Evolutionary conservation across 2,329 filamentous ascomycete genomes (phyloP).

Genomic region (Fulvia fulva): DNA sequence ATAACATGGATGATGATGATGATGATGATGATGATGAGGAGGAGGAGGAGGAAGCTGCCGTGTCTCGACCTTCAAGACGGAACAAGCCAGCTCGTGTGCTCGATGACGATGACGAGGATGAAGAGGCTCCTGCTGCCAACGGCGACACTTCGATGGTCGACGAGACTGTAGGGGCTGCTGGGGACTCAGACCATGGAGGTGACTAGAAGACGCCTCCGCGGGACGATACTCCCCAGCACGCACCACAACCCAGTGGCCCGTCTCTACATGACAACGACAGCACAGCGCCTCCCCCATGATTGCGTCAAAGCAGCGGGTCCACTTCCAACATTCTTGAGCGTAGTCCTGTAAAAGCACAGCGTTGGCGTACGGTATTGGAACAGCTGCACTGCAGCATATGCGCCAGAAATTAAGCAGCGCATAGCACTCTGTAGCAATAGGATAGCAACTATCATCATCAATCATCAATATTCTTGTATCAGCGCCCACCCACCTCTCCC

Average conservation of each 20-base stretch:
- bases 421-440: neutral
- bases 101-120: constrained; percentile 34
- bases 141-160: constrained; percentile 11
- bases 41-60: constrained; percentile 27
- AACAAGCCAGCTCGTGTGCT: constrained; percentile 32
- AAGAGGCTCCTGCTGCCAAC: constrained; percentile 9
- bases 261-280: neutral
- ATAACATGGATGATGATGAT: constrained; percentile 24
- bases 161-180: constrained; percentile 9
- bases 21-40: constrained; percentile 30
- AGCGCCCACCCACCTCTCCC: neutral
- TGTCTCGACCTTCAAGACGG: constrained; percentile 17
- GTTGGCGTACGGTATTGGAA: neutral
- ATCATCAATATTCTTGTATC: neutral
- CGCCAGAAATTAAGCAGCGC: neutral
- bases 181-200: constrained; percentile 18
- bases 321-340: neutral
- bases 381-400: neutral
- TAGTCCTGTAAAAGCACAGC: neutral
- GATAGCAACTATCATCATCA: neutral
- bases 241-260: neutral
- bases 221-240: neutral
- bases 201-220: constrained; percentile 5
- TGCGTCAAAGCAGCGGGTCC: neutral
- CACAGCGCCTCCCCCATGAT: no score